Base-by-base conservation (phyloP, 768 basidiomycete species). In the Suillus fuscotomentosus region DNA sequence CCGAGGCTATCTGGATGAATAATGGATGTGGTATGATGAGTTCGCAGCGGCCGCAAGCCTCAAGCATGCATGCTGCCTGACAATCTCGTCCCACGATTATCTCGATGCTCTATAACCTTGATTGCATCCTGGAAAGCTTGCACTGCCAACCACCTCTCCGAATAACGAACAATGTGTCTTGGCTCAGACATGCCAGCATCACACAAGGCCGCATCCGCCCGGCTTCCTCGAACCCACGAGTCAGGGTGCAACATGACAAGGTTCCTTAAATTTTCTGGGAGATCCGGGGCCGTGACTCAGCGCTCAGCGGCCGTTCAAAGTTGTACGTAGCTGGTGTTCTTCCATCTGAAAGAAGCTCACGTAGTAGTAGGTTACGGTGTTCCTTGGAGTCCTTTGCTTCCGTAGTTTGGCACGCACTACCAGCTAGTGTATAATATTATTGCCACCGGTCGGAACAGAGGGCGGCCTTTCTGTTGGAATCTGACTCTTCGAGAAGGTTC, bases 111-210 rank as follows among this genome's bases (percentile, higher is more conserved):
- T 31, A 31, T 7, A 31, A 31, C 60, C 72, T 39, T 67, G 6
- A 4, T 51, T 51, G 36, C 50, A 27, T 27, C 50, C 15, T 1
- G 8, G 50, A 9, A 17, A 27, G 17, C 15, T 27, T 51, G 8
- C 24, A 15, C 27, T 84, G 14, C 86, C 87, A 47, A 92, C 73
- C 3, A 94, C 84, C 41, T 90, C 85, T 6, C 94, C 93, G 70
- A 82, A 92, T 10, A 85, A 3, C 86, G 89, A 0, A 93, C 93
- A 31, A 31, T 1, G 81, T 88, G 75, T 95, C 94, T 76, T 92
- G 94, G 74, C 90, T 93, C 79, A 95, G 90, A 3, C 91, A 93
- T 66, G 93, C 93, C 94, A 9, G 88, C 90, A 75, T 97, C 93
- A 82, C 87, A 48, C 78, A 94, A 77, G 4, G 90, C 36, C 10